These are phyloP conservation scores for Arachis hypogaea DNA, from an alignment of 306 rosid genomes.

Conservation along the genomic window DNA sequence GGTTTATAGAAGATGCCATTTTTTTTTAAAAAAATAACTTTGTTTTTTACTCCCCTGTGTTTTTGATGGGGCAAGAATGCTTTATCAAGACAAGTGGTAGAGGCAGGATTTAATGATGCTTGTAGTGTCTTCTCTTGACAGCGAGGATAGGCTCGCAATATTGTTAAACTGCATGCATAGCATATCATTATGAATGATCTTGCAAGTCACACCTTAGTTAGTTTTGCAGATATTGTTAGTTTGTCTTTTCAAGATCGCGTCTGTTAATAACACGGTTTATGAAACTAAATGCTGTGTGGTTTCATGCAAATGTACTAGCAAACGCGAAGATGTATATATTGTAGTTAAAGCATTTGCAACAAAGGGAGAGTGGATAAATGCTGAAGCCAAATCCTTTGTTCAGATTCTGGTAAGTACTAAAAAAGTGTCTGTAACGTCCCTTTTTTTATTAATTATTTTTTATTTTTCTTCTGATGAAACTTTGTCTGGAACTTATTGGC, in stretches of 20 bases:
- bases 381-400: conserved; percentile 71
- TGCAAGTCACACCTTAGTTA: neutral
- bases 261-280: conserved; percentile 14
- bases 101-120: neutral
- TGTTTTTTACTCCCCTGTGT: conserved; percentile 1
- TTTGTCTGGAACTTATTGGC: conserved; percentile 17
- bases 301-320: conserved; percentile 57
- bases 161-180: conserved; percentile 14
- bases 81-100: neutral
- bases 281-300: conserved; percentile 41
- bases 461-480: neutral
- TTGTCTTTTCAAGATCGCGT: conserved; percentile 14
- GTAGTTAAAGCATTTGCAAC: conserved; percentile 75
- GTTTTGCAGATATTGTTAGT: conserved; percentile 24
- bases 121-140: neutral
- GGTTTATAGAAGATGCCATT: neutral
- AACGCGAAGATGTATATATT: conserved; percentile 86
- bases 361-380: conserved; percentile 70
- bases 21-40: conserved; percentile 6
- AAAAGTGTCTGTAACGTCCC: conserved; percentile 18
- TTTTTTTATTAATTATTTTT: neutral
- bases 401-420: conserved; percentile 69
- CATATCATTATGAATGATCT: neutral
- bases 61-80: conserved; percentile 11
- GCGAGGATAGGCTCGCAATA: conserved; percentile 20